phyloP scores from a whole-genome alignment of 1,284 basidiomycete species.

The Ustanciosporium gigantosporum region DNA sequence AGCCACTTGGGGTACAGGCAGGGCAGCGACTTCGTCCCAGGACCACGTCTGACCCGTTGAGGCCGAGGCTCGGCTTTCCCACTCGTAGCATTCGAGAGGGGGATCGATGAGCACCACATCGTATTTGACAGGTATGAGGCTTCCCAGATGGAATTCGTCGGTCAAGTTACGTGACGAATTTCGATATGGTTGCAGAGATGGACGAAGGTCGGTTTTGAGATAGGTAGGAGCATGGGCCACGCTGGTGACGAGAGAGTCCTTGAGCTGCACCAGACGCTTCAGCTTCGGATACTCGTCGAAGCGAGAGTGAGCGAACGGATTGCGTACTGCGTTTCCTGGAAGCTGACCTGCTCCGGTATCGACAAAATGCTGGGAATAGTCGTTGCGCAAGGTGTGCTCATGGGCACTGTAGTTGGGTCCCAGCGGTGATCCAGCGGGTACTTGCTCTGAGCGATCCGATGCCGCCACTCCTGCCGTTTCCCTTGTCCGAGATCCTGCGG shows the following conservation, averaged over 20 bases:
- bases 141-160: slow-evolving; percentile 36
- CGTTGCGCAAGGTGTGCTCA: slow-evolving; percentile 92
- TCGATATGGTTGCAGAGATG: slow-evolving; percentile 19
- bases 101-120: slow-evolving; percentile 92
- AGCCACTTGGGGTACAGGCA: slow-evolving; percentile 81
- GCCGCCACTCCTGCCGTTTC: too few species aligned
- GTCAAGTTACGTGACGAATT: slow-evolving; percentile 4
- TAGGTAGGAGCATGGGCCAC: slow-evolving; percentile 51
- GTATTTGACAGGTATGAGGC: slow-evolving; percentile 71
- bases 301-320: slow-evolving; percentile 67
- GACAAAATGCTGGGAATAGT: slow-evolving; percentile 88
- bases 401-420: slow-evolving; percentile 65
- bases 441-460: too few species aligned
- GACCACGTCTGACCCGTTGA: slow-evolving; percentile 64
- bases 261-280: slow-evolving; percentile 45
- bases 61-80: slow-evolving; percentile 30
- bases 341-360: slow-evolving; percentile 62
- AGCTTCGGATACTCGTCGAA: slow-evolving; percentile 75
- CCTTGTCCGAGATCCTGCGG: too few species aligned
- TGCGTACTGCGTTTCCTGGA: slow-evolving; percentile 54
- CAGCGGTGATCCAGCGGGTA: slow-evolving; percentile 3
- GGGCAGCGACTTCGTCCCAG: slow-evolving; percentile 78
- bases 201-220: slow-evolving; percentile 40
- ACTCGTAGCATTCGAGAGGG: slow-evolving; percentile 66
- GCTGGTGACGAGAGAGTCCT: slow-evolving; percentile 40